Evolutionary conservation across 345 rosid genomes (phyloP), one percentile per base, ranked within the genome.

Genomic region (Microthlaspi erraticum): DNA sequence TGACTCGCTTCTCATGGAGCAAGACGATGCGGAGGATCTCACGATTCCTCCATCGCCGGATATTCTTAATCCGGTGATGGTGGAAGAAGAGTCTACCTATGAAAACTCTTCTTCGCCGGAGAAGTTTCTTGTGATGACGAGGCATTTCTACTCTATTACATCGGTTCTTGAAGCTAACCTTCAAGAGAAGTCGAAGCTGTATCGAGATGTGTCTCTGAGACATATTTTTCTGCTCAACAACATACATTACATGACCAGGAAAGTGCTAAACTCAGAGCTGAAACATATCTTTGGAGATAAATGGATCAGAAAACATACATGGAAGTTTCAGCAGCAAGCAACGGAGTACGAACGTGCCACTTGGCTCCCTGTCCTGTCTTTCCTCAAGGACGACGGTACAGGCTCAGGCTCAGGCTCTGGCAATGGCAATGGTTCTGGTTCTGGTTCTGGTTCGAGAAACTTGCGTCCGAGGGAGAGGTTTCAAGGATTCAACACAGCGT

Each of bases 221-320:
- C 96, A 90, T 69, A 73, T 90, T 39, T 93, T 93, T 77, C 73
- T 93, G 74, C 84, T 88, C 86, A 93, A 93, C 88, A 93, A 93
- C 55, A 72, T 93, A 29, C 84, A 93, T 69, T 93, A 93, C 87
- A 90, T 93, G 87, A 85, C 93, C 9, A 81, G 87, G 52, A 93
- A 93, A 76, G 92, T 87, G 46, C 78, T 80, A 69, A 80, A 81
- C 45, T 87, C 96, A 0, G 93, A 88, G 58, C 89, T 93, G 33
- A 71, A 84, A 64, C 79, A 54, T 31, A 71, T 87, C 38, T 88
- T 90, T 1, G 93, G 88, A 23, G 93, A 86, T 53, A 86, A 83
- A 19, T 93, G 98, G 98, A 85, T 78, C 54, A 74, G 92, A 37
- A 90, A 85, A 73, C 89, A 80, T 76, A 90, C 87, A 75, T 77